Conservation (phyloP, 2,329 filamentous ascomycete genomes). For the Colletotrichum acutatum region DNA sequence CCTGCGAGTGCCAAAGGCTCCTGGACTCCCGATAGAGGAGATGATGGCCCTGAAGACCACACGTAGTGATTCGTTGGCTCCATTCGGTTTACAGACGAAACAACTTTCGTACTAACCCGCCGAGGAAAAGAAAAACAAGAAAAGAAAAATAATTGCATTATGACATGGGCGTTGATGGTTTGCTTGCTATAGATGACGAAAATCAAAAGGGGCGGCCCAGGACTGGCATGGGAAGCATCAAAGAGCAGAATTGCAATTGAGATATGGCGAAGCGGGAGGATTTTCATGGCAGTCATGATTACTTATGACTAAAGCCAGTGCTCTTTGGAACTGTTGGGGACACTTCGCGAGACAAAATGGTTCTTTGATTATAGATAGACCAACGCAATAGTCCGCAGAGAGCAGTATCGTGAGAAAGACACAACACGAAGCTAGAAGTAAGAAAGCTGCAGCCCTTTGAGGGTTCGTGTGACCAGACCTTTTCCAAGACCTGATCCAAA, state of each 20-base stretch:
- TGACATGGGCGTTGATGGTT: slow-evolving; percentile 33
- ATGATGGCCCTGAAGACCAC: neutral
- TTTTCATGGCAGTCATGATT: slow-evolving; percentile 7
- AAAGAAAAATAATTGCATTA: slow-evolving; percentile 28
- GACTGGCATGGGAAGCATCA: slow-evolving; percentile 22
- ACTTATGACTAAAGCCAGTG: neutral
- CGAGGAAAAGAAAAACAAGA: slow-evolving; percentile 13
- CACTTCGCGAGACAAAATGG: neutral
- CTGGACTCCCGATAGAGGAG: neutral
- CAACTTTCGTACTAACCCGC: slow-evolving; percentile 18
- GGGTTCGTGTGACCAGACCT: slow-evolving; percentile 12
- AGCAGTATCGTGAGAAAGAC: slow-evolving; percentile 9
- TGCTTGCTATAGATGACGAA: slow-evolving; percentile 29
- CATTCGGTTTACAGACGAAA: slow-evolving; percentile 30
- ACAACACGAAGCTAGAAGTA: slow-evolving; percentile 17
- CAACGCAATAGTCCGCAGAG: slow-evolving; percentile 1
- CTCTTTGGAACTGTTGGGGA: slow-evolving; percentile 14
- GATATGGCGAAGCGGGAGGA: slow-evolving; percentile 21
- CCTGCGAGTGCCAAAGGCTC: neutral
- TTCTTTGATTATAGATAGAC: slow-evolving; percentile 20
- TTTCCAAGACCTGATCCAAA: neutral
- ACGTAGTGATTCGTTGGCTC: neutral
- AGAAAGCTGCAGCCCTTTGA: slow-evolving; percentile 9
- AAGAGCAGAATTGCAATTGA: slow-evolving; percentile 6
- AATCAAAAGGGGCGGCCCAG: slow-evolving; percentile 16